Evolutionary conservation across 257 asterid species (phyloP).

Genomic region (Plantago major): DNA sequence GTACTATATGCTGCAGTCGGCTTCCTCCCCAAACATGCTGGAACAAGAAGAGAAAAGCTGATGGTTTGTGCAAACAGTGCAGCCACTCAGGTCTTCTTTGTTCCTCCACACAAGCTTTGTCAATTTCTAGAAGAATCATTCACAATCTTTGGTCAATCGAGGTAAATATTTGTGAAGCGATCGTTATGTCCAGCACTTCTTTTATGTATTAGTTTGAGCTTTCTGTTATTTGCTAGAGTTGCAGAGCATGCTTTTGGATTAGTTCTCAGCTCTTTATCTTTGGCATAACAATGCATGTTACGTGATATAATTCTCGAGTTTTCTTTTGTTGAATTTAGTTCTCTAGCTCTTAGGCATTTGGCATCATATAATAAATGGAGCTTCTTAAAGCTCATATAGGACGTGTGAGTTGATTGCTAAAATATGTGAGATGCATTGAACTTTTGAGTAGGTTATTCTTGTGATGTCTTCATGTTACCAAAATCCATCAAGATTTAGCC

Average conservation of each 20-base stretch:
- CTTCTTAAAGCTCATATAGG: too few species aligned
- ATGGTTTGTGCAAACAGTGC: constrained; percentile 63
- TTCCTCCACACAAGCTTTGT: constrained; percentile 89
- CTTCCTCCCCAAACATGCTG: constrained; percentile 81
- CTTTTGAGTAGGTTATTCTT: too few species aligned
- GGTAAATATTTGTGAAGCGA: constrained; percentile 40
- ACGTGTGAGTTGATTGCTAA: too few species aligned
- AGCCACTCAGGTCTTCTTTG: constrained; percentile 77
- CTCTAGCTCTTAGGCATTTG: too few species aligned
- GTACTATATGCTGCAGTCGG: constrained; percentile 63
- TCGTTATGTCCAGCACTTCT: not conserved
- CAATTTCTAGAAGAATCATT: constrained; percentile 76
- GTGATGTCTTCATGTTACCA: too few species aligned
- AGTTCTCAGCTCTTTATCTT: too few species aligned
- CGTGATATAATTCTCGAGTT: not conserved
- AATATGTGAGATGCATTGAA: too few species aligned
- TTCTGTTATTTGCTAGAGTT: constrained; percentile 10
- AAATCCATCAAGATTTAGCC: too few species aligned
- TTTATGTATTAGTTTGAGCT: constrained; percentile 1
- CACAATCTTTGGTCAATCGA: constrained; percentile 54
- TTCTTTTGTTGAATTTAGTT: not conserved
- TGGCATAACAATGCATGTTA: too few species aligned
- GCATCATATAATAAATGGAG: too few species aligned
- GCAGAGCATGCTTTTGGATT: not conserved
- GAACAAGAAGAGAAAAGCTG: constrained; percentile 77